phyloP scores from a whole-genome alignment of 148 eudicot genomes.

The Rhododendron mucronatum region DNA sequence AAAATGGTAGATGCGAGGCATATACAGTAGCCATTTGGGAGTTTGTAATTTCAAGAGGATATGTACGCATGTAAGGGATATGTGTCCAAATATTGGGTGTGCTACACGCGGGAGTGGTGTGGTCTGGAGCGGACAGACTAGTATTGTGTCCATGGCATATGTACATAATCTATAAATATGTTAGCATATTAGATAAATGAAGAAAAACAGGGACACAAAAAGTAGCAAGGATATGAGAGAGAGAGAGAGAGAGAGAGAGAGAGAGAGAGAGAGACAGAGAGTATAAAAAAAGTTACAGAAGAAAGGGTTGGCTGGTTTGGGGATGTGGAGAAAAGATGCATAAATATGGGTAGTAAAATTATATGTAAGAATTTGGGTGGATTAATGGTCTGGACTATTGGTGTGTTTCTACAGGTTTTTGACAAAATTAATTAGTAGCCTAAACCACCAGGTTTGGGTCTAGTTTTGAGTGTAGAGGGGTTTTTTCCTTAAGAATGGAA shows the following conservation, averaged over 20 bases:
- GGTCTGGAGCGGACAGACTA: background rate
- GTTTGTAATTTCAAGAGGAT: background rate
- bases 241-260: too few relatives aligned
- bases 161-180: background rate
- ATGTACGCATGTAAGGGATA: background rate
- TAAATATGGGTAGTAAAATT: background rate
- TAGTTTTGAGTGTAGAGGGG: background rate
- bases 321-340: background rate
- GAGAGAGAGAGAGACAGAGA: too few relatives aligned
- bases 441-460: background rate
- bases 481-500: too few relatives aligned
- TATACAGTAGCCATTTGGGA: background rate
- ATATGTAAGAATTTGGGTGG: background rate
- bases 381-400: too few relatives aligned
- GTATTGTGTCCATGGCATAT: background rate
- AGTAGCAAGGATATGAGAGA: background rate
- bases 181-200: background rate
- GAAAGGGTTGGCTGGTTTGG: background rate
- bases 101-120: background rate
- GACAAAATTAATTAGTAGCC: background rate
- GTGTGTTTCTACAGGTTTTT: too few relatives aligned
- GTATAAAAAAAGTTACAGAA: too few relatives aligned
- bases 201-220: background rate
- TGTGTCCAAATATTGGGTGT: background rate
- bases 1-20: background rate